Evolutionary conservation across 768 basidiomycete species (phyloP), one percentile per base, ranked within the genome.

Genomic region (Leccinum incarnatum): DNA sequence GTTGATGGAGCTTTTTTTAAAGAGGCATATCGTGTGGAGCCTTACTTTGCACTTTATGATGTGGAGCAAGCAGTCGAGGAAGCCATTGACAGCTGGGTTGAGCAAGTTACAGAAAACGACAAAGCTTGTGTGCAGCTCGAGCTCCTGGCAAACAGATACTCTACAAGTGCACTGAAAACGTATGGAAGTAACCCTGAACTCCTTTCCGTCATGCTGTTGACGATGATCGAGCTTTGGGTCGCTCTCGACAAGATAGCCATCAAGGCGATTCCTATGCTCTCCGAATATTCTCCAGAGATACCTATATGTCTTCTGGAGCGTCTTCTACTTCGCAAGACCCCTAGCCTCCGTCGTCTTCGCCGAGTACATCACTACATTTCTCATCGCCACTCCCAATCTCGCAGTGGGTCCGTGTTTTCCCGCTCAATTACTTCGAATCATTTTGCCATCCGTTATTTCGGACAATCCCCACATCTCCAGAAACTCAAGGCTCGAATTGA

Each of bases 151-250:
- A 54, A 49, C n/a, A 37, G 59, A 5, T 76, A 79, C 48, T 64
- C 65, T 3, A 61, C 63, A 3, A 53, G 68, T 0, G 72, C 79
- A 0, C 32, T 32, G 32, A 17, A 36, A 1, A 55, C 54, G 6
- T 79, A 78, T 51, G 37, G 55, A 8, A 62, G 58, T 5, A 77
- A 72, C 27, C 75, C 78, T 10, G 78, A 81, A 51, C 59, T 70
- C 30, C 46, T 69, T 6, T 81, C 80, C 0, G 55, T 76, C 2
- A 78, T 82, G 74, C 62, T 82, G 49, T 65, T 83, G 42, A 68
- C 67, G 0, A 49, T 49, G 23, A 32, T 68, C 4, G 76, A 80
- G 29, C 70, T 76, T 23, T 76, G 74, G 76, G 55, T 72, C 4
- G 76, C 67, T 0, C 56, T 77, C 21, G 75, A 76, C 58, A 69